A percentile compares a stretch with the other conserved stretches of the same genome.
These are phyloP conservation scores for Ceratocystis papillata DNA, from an alignment of 2,329 filamentous ascomycete species.

Conservation along the genomic window DNA sequence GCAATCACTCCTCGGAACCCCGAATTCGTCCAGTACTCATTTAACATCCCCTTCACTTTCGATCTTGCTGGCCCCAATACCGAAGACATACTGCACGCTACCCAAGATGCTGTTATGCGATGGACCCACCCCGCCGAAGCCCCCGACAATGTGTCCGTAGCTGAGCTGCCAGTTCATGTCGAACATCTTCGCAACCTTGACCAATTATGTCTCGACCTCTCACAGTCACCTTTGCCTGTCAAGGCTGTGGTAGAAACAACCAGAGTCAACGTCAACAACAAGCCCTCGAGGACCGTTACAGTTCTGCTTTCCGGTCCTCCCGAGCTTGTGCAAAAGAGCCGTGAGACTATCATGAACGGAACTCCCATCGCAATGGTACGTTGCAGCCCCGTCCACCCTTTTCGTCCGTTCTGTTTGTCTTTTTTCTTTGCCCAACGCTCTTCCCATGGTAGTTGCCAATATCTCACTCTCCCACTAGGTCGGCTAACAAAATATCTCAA, in stretches of 20 bases:
- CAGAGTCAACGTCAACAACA: constrained; percentile 61
- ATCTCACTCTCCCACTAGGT: background rate
- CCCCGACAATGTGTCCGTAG: constrained; percentile 69
- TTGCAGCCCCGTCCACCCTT: constrained; percentile 23
- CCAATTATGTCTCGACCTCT: constrained; percentile 71
- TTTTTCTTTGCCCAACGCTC: background rate
- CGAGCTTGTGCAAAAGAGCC: constrained; percentile 79
- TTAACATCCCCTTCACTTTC: constrained; percentile 93
- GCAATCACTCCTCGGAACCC: constrained; percentile 18
- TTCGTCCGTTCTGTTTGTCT: background rate
- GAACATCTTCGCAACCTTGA: constrained; percentile 73
- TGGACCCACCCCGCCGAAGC: constrained; percentile 91
- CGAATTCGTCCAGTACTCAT: constrained; percentile 63
- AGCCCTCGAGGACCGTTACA: constrained; percentile 63
- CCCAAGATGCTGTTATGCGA: constrained; percentile 70
- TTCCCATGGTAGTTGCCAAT: background rate
- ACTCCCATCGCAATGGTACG: constrained; percentile 86
- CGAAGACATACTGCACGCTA: constrained; percentile 90
- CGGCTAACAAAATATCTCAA: background rate
- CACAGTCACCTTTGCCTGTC: constrained; percentile 56
- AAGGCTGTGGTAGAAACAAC: constrained; percentile 70
- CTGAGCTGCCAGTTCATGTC: constrained; percentile 84
- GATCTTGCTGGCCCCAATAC: constrained; percentile 85
- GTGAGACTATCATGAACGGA: constrained; percentile 80
- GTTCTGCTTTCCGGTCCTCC: constrained; percentile 82